Evolutionary conservation across 495 filamentous ascomycete species (phyloP), one percentile per base, ranked within the genome.

Genomic region (Diplogelasinospora grovesii): DNA sequence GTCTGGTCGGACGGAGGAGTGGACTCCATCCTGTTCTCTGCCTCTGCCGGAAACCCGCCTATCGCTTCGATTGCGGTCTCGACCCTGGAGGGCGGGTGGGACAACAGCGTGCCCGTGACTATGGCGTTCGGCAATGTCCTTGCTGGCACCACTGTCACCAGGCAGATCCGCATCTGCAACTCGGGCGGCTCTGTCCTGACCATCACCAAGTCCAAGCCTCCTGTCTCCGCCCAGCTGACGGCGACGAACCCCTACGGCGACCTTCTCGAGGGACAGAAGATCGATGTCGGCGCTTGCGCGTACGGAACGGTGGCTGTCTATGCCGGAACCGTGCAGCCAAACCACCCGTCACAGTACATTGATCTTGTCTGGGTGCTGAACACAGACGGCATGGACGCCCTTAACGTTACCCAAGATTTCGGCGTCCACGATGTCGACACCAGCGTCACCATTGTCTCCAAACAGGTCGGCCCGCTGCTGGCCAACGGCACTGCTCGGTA

Each of bases 141-240:
- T 9, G 52, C 66, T 35, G 47, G 64, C 18, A 46, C 45, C 7
- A 68, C 60, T 1, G 50, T 55, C 18, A 63, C 47, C 1, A 48
- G 65, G 16, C 63, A 60, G 16, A 46, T 74, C 37, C 54, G 66
- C 5, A 41, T 74, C 23, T 71, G 63, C 15, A 74, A 75, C 45
- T 49, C 41, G 19, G 54, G 59, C 41, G 52, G 59, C 13, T 59
- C 52, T 20, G 40, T 55, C 1, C 53, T 75, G 8, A 61, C 61
- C 2, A 49, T 75, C 36, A 74, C 71, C 4, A 63, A 72, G 14
- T 71, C 69, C 3, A 74, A 74, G 43, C 70, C 70, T 63, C 71
- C 29, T 62, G 63, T 39, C 57, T 66, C 31, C 38, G 58, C 11
- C 38, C 55, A 21, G 58, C 59, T 36, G 60, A 71, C 27, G 56